phyloP scores from a whole-genome alignment of 768 basidiomycete genomes.

The Lanmaoa rubissima region DNA sequence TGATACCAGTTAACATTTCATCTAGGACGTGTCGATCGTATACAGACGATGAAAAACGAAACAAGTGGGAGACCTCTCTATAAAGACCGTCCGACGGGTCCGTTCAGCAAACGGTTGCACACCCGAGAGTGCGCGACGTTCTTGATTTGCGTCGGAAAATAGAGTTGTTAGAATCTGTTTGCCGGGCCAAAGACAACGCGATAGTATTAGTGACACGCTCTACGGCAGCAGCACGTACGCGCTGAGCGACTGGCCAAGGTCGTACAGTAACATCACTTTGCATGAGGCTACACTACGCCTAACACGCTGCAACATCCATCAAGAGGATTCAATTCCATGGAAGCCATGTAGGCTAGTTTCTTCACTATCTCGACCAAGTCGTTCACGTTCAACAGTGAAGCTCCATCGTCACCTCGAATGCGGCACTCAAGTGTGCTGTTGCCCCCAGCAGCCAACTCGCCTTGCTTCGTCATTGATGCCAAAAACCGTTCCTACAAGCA shows the following conservation, averaged over 20 bases:
- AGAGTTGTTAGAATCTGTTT: background rate
- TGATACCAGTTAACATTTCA: background rate
- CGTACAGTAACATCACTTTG: background rate
- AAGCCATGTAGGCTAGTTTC: background rate
- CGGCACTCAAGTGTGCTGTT: slow-evolving; percentile 32
- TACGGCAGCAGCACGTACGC: background rate
- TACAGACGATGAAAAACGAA: too few species aligned
- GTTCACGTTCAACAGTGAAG: slow-evolving; percentile 18
- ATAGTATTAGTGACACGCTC: background rate
- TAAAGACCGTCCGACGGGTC: background rate
- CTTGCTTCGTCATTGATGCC: slow-evolving; percentile 43
- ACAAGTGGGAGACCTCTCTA: too few species aligned
- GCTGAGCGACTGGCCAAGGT: background rate
- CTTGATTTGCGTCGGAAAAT: background rate
- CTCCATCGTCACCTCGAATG: slow-evolving; percentile 12
- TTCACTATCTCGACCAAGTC: background rate
- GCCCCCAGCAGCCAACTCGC: slow-evolving; percentile 27
- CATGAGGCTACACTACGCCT: background rate
- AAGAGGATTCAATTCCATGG: background rate
- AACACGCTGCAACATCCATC: background rate
- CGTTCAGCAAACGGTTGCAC: background rate
- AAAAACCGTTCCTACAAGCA: slow-evolving; percentile 56
- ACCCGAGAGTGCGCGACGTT: background rate
- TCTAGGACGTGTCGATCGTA: background rate
- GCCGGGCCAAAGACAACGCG: background rate